Evolutionary conservation across 2,329 filamentous ascomycete species (phyloP).

Genomic region (Fusarium sp.): DNA sequence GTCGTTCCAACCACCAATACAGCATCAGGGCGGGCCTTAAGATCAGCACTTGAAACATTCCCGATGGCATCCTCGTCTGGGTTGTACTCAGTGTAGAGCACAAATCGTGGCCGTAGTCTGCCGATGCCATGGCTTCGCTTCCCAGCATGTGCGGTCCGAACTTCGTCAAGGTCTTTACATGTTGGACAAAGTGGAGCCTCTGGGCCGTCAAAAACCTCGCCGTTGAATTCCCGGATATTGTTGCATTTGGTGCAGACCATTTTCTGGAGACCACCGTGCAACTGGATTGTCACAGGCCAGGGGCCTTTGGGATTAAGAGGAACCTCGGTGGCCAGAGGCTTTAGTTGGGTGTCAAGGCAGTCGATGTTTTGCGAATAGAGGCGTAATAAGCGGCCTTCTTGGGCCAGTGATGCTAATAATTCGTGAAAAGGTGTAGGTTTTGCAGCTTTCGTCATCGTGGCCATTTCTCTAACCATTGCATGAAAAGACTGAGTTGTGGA

Average conservation of each 20-base stretch:
- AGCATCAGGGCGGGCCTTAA: conserved; percentile 86
- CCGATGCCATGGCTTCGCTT: conserved; percentile 95
- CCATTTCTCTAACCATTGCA: conserved; percentile 91
- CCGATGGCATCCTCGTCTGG: conserved; percentile 97
- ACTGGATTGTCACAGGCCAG: conserved; percentile 92
- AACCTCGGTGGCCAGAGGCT: conserved; percentile 80
- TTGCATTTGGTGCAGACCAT: conserved; percentile 98
- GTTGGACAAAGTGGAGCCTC: conserved; percentile 80
- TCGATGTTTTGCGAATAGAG: conserved; percentile 98
- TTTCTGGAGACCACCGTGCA: conserved; percentile 91
- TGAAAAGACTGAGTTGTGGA: conserved; percentile 90
- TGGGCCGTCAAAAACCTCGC: conserved; percentile 82
- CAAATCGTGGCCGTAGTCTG: conserved; percentile 87
- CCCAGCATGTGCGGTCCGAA: conserved; percentile 78
- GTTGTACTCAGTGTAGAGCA: conserved; percentile 96
- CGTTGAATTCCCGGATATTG: conserved; percentile 77
- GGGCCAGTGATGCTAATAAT: conserved; percentile 86
- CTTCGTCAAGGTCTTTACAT: conserved; percentile 77
- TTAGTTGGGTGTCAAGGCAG: conserved; percentile 85
- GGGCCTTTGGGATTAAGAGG: conserved; percentile 84
- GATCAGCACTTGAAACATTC: conserved; percentile 84
- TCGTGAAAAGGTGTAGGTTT: conserved; percentile 91
- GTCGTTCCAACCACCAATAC: conserved; percentile 95
- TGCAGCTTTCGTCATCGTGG: conserved; percentile 78
- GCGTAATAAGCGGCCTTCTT: conserved; percentile 85